Evolutionary conservation across 345 rosid species (phyloP).

Genomic region (Euphorbia pulcherrima): DNA sequence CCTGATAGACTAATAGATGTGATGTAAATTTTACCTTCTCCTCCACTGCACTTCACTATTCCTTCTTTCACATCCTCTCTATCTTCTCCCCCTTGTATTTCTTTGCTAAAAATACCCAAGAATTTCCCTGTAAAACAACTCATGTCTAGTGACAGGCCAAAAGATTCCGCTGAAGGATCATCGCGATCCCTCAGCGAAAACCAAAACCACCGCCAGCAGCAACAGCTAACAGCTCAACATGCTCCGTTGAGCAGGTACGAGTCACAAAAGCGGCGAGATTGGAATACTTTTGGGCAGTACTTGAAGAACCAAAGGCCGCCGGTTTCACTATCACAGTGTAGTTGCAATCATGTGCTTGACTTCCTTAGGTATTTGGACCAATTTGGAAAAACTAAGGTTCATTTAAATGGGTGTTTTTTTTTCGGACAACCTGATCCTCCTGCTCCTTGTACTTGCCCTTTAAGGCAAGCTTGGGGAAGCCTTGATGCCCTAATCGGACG

Average conservation of each 20-base stretch:
- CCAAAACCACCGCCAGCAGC: slow-evolving; percentile 15
- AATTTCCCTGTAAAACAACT: slow-evolving; percentile 13
- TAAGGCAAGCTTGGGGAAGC: slow-evolving; percentile 88
- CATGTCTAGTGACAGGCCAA: slow-evolving; percentile 31
- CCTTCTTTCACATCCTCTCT: slow-evolving; percentile 12
- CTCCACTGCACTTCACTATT: slow-evolving; percentile 31
- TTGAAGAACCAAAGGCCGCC: slow-evolving; percentile 71
- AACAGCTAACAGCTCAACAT: slow-evolving; percentile 15
- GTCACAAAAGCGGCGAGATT: slow-evolving; percentile 77
- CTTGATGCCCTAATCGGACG: slow-evolving; percentile 86
- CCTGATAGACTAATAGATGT: slow-evolving; percentile 46
- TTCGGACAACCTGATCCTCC: slow-evolving; percentile 84
- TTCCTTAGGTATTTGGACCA: slow-evolving; percentile 76
- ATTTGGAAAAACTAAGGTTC: slow-evolving; percentile 83
- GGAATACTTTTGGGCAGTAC: slow-evolving; percentile 88
- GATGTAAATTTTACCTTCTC: slow-evolving; percentile 50
- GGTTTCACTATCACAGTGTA: slow-evolving; percentile 46
- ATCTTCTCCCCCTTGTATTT: not conserved
- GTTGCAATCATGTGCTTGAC: slow-evolving; percentile 62
- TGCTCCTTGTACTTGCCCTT: slow-evolving; percentile 79
- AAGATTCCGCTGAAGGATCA: slow-evolving; percentile 40
- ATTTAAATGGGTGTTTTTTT: slow-evolving; percentile 60
- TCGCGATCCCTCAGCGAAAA: slow-evolving; percentile 36
- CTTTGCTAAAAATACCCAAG: slow-evolving; percentile 19
- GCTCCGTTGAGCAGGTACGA: slow-evolving; percentile 69